A percentile compares a stretch with the other conserved stretches of the same genome.
These are phyloP conservation scores for Orobanche coerulescens DNA, from an alignment of 257 asterid species.

Conservation along the genomic window DNA sequence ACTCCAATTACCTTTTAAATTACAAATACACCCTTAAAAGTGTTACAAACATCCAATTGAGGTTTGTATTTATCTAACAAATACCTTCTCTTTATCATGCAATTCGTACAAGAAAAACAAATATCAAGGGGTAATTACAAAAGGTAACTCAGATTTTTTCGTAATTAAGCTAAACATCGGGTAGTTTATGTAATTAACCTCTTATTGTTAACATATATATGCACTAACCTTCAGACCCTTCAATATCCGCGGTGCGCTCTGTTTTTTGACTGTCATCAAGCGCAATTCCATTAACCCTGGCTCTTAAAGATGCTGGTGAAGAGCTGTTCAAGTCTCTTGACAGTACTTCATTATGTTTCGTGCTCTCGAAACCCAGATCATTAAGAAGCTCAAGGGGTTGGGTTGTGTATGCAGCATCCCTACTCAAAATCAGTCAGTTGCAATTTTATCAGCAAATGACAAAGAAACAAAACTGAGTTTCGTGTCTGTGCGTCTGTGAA, in stretches of 20 bases:
- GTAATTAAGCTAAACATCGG: not conserved
- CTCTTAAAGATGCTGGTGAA: constrained; percentile 21
- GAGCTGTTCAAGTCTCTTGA: constrained; percentile 33
- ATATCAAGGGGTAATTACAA: not conserved
- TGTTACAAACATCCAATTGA: not conserved
- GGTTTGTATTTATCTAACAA: not conserved
- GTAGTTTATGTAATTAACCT: not conserved
- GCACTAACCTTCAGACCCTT: constrained; percentile 67
- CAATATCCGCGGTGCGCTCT: constrained; percentile 32
- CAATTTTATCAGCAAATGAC: not conserved
- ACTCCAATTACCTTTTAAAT: not conserved
- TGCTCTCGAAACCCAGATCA: constrained; percentile 54
- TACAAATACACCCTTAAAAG: not conserved
- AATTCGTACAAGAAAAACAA: not conserved
- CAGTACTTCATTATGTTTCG: constrained; percentile 36
- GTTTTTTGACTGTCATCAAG: constrained; percentile 41
- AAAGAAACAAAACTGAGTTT: not conserved
- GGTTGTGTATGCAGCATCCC: constrained; percentile 89
- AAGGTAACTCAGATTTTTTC: not conserved
- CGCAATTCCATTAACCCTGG: constrained; percentile 31
- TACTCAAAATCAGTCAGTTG: constrained; percentile 29
- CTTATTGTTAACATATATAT: not conserved
- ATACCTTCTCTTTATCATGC: not conserved
- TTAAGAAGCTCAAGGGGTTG: constrained; percentile 98
- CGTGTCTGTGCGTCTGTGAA: not conserved